phyloP scores from a whole-genome alignment of 2,329 filamentous ascomycete species.

The Sporothrix curviconia region DNA sequence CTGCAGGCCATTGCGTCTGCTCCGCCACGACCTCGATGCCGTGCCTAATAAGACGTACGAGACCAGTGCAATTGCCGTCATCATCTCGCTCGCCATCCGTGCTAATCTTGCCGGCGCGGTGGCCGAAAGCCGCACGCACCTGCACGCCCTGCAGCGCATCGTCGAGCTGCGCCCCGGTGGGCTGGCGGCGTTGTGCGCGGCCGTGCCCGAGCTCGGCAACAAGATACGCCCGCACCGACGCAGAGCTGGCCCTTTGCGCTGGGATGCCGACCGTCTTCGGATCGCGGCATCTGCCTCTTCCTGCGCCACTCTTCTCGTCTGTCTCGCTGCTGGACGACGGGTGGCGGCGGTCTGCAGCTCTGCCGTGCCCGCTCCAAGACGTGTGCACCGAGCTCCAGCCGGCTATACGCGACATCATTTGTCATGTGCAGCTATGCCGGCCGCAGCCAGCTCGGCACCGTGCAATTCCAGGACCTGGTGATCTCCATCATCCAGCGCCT shows the following conservation, averaged over 20 bases:
- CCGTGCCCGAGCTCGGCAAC: constrained; percentile 1
- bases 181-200: background rate
- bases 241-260: background rate
- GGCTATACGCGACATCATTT: background rate
- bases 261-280: constrained; percentile 3
- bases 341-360: background rate
- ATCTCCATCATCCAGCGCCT: constrained; percentile 9
- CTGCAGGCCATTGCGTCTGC: constrained; percentile 1
- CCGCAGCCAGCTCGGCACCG: background rate
- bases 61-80: background rate
- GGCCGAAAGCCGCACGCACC: background rate
- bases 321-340: background rate
- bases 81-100: constrained; percentile 6
- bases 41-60: background rate
- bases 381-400: background rate
- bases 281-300: background rate
- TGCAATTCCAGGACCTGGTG: background rate
- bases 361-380: background rate
- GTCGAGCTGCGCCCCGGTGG: background rate
- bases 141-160: background rate
- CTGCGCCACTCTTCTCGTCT: background rate
- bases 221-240: background rate
- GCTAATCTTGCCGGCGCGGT: background rate
- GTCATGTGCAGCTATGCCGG: background rate
- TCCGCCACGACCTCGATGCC: background rate